phyloP scores from a whole-genome alignment of 2,329 filamentous ascomycete species.

The Sporothrix mexicana region DNA sequence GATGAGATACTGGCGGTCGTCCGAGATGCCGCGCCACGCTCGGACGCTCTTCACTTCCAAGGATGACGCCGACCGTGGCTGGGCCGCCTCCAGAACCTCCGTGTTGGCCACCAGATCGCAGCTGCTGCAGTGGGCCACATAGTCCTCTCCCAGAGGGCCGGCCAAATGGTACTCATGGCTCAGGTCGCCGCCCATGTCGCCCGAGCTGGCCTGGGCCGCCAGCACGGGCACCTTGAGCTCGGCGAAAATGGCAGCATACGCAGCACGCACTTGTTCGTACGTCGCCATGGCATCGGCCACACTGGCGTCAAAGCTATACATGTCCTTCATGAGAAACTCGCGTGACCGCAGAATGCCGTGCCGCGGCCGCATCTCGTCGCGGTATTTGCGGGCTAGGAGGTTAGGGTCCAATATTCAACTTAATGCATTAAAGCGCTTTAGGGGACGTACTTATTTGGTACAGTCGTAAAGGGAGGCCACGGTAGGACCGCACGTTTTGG shows the following conservation, averaged over 20 bases:
- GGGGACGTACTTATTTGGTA: slow-evolving; percentile 81
- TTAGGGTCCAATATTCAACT: background rate
- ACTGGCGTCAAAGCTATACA: slow-evolving; percentile 89
- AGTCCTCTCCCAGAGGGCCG: slow-evolving; percentile 81
- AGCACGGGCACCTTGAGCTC: slow-evolving; percentile 84
- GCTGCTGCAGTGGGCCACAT: slow-evolving; percentile 72
- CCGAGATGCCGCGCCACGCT: slow-evolving; percentile 69
- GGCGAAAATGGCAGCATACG: slow-evolving; percentile 78
- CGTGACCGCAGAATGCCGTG: slow-evolving; percentile 85
- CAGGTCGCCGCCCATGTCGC: slow-evolving; percentile 91
- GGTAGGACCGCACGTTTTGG: slow-evolving; percentile 77
- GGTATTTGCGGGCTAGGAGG: slow-evolving; percentile 80
- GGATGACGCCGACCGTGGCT: background rate
- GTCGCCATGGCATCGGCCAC: slow-evolving; percentile 74
- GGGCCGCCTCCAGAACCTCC: slow-evolving; percentile 67
- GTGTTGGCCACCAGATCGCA: slow-evolving; percentile 86
- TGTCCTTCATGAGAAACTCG: slow-evolving; percentile 97
- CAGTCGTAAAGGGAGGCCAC: slow-evolving; percentile 80
- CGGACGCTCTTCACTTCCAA: slow-evolving; percentile 37
- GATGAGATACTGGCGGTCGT: slow-evolving; percentile 67
- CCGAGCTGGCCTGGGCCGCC: slow-evolving; percentile 87
- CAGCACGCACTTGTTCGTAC: slow-evolving; percentile 73
- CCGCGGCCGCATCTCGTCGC: slow-evolving; percentile 87
- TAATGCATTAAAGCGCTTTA: background rate
- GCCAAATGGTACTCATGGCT: slow-evolving; percentile 96